Evolutionary conservation across 2,329 filamentous ascomycete genomes (phyloP), one percentile per base, ranked within the genome.

Genomic region (Penicillium expansum): DNA sequence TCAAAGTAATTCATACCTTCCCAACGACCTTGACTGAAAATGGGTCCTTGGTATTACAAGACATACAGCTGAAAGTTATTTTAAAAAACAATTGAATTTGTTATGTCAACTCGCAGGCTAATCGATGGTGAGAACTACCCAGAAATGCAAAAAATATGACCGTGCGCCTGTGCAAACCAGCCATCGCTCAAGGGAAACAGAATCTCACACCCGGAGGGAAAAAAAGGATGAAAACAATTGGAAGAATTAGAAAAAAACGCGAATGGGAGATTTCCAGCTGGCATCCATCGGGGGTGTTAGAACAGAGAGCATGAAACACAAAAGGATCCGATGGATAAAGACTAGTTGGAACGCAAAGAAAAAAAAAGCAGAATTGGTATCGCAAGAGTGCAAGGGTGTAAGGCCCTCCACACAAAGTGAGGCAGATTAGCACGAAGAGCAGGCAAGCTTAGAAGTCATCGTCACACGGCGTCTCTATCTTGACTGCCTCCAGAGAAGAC

Each of bases 81-180:
- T 20, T 20, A 3, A 2, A 38, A 35, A 47, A 47, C 4, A 33
- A 24, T 29, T 29, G 5, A 13, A 49, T 37, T 38, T n/a, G 5
- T 24, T 14, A 29, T 49, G 18, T 47, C 30, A 47, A 35, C 47
- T 49, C 33, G 32, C 33, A 38, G 47, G 47, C 33, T 38, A 48
- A 35, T 37, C 7, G 16, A 38, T 48, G 11, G 47, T 48, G n/a
- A 38, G 16, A 27, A 48, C 16, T 22, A 27, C 22, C 32, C 33
- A 7, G 16, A 29, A 27, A 27, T 27, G 16, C 16, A 29, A 18
- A 27, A 27, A n/a, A 27, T 7, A 27, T 27, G 2, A 4, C 10
- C 11, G 20, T 38, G 20, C 47, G 7, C 32, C 10, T 35, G 18
- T 18, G 45, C 20, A 48, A 49, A 38, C 27, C 27, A 30, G 20